Evolutionary conservation across 768 basidiomycete genomes (phyloP).

Genomic region (Rhodosporidiobolus sp.): DNA sequence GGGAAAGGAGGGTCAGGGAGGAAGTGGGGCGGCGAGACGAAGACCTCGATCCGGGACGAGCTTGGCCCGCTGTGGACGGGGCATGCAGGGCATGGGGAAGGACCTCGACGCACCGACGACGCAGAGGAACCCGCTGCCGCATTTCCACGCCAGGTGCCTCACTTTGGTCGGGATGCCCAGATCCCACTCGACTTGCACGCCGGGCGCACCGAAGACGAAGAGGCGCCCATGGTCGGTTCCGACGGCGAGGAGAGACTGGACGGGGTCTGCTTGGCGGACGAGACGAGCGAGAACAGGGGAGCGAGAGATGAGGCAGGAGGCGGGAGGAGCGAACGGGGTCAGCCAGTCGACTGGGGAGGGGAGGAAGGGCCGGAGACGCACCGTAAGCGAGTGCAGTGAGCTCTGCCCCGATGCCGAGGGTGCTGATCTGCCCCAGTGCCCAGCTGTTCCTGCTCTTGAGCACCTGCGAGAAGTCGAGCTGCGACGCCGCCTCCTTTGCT

Average conservation of each 20-base stretch:
- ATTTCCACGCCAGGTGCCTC: conserved; percentile 64
- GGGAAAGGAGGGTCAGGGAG: no score
- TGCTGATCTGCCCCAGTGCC: conserved; percentile 18
- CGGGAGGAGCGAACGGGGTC: no score
- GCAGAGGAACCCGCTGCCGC: conserved; percentile 57
- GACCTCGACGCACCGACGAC: conserved; percentile 58
- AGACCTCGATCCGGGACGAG: no score
- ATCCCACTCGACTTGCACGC: conserved; percentile 58
- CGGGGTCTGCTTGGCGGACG: conserved; percentile 47
- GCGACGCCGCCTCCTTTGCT: neutral
- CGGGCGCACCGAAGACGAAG: conserved; percentile 65
- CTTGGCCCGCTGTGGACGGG: neutral
- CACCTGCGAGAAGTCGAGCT: conserved; percentile 14
- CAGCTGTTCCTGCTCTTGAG: conserved; percentile 2
- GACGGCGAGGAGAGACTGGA: conserved; percentile 49
- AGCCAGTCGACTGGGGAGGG: neutral
- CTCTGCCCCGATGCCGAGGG: conserved; percentile 30
- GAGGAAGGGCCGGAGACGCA: neutral
- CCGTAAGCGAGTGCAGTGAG: conserved; percentile 31
- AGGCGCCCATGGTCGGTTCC: conserved; percentile 66
- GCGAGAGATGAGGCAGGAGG: neutral
- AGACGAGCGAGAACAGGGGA: neutral
- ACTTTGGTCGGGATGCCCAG: conserved; percentile 54
- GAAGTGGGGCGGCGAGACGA: no score
- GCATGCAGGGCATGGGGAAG: neutral